These are phyloP conservation scores for Ampelocalamus luodianensis DNA, from an alignment of 176 grass and related monocot species.

Conservation along the genomic window DNA sequence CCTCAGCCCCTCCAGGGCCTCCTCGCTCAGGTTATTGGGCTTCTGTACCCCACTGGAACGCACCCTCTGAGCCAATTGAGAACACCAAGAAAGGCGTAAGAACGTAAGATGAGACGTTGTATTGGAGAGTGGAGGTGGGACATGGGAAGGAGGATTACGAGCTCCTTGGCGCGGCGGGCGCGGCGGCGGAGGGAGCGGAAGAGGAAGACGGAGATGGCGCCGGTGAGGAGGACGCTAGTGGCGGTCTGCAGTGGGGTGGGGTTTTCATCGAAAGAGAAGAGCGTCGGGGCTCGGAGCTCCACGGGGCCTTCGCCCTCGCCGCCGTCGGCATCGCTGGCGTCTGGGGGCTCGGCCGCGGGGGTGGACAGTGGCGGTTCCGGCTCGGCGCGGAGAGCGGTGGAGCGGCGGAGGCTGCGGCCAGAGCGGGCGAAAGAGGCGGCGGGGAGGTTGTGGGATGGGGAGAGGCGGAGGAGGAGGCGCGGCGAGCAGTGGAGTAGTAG, in stretches of 20 bases:
- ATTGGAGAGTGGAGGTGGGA: neutral
- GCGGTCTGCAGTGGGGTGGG: constrained; percentile 73
- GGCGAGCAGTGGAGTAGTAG: constrained; percentile 49
- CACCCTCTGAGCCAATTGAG: constrained; percentile 57
- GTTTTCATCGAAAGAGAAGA: constrained; percentile 73
- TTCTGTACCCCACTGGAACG: constrained; percentile 65
- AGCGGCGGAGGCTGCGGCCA: neutral
- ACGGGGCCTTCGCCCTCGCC: constrained; percentile 55
- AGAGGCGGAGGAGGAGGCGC: constrained; percentile 45
- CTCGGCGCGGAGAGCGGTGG: constrained; percentile 32
- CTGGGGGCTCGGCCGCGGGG: constrained; percentile 12
- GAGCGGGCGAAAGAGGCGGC: neutral
- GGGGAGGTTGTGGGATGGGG: constrained; percentile 5
- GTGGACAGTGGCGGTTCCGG: constrained; percentile 30
- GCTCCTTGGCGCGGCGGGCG: constrained; percentile 82
- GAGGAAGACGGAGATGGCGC: constrained; percentile 84
- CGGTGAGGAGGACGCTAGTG: constrained; percentile 85
- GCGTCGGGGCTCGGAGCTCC: constrained; percentile 51
- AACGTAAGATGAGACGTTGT: neutral
- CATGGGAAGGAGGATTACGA: constrained; percentile 44
- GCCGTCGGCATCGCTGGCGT: constrained; percentile 8
- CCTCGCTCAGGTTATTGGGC: constrained; percentile 64
- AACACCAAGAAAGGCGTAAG: neutral
- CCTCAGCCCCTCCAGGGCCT: constrained; percentile 76
- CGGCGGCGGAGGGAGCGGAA: constrained; percentile 92